A percentile compares a stretch with the other conserved stretches of the same genome.
phyloP scores from a whole-genome alignment of 352 stramenopile species.

The Achlya hypogyna region DNA sequence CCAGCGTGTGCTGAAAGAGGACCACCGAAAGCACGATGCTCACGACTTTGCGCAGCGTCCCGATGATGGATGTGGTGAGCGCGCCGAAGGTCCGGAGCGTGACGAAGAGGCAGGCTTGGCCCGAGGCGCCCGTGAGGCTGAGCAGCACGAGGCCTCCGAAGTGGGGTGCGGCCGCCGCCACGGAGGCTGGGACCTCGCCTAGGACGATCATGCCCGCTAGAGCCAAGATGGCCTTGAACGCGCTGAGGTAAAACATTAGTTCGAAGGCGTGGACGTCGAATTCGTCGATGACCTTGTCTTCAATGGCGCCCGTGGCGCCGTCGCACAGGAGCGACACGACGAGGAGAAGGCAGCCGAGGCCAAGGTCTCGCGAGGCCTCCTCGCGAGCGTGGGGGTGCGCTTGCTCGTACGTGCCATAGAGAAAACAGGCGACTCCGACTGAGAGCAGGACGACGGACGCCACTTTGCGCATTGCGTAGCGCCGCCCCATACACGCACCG shows the following conservation, averaged over 20 bases:
- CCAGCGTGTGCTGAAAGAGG: slow-evolving; percentile 69
- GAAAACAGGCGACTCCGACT: slow-evolving; percentile 62
- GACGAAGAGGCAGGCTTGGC: slow-evolving; percentile 82
- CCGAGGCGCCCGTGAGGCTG: slow-evolving; percentile 63
- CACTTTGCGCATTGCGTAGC: slow-evolving; percentile 75
- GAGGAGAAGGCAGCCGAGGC: slow-evolving; percentile 55
- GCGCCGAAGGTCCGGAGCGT: slow-evolving; percentile 82
- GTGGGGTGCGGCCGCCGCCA: slow-evolving; percentile 50
- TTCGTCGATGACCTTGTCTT: slow-evolving; percentile 75
- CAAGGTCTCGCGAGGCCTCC: slow-evolving; percentile 42
- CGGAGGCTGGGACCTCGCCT: slow-evolving; percentile 48
- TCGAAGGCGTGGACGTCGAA: slow-evolving; percentile 79
- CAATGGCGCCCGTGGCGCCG: slow-evolving; percentile 61
- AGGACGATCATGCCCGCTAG: neutral
- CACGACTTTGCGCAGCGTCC: slow-evolving; percentile 77
- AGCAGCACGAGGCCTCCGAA: slow-evolving; percentile 57
- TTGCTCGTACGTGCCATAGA: slow-evolving; percentile 62
- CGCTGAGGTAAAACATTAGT: slow-evolving; percentile 82
- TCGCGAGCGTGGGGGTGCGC: slow-evolving; percentile 39
- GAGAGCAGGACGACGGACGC: slow-evolving; percentile 65
- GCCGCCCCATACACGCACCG: slow-evolving; percentile 62
- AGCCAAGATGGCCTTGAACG: slow-evolving; percentile 61
- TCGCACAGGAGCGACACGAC: slow-evolving; percentile 70
- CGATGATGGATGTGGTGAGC: slow-evolving; percentile 76
- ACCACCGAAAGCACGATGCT: slow-evolving; percentile 80